Percentiles rank a stretch among this genome's conserved stretches.
phyloP scores from a whole-genome alignment of 495 filamentous ascomycete genomes.

The Penicillium silybi region DNA sequence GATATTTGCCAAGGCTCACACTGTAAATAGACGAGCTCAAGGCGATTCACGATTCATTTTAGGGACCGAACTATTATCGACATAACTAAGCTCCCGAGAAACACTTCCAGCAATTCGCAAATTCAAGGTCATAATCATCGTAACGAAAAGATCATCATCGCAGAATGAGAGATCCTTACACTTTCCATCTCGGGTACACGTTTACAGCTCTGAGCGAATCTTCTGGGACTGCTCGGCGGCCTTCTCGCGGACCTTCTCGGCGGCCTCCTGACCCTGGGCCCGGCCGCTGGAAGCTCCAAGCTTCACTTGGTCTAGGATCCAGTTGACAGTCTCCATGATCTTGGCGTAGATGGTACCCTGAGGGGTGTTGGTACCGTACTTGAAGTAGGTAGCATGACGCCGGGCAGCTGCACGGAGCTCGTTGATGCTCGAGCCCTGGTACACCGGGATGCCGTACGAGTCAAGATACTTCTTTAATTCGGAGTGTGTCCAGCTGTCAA shows the following conservation, averaged over 20 bases:
- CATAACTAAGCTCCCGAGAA: slow-evolving; percentile 2
- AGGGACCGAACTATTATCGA: slow-evolving; percentile 4
- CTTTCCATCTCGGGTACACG: neutral
- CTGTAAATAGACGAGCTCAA: neutral
- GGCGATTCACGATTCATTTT: neutral
- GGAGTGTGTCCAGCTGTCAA: slow-evolving; percentile 77
- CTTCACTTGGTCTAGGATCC: slow-evolving; percentile 57
- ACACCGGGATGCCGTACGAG: slow-evolving; percentile 70
- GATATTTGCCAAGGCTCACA: neutral
- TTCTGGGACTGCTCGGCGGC: slow-evolving; percentile 24
- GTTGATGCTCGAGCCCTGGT: slow-evolving; percentile 65
- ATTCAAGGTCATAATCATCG: slow-evolving; percentile 19
- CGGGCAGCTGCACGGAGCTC: slow-evolving; percentile 64
- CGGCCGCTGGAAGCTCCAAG: slow-evolving; percentile 62
- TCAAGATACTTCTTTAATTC: slow-evolving; percentile 81
- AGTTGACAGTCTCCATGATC: slow-evolving; percentile 55
- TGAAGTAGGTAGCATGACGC: slow-evolving; percentile 70
- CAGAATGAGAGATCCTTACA: neutral
- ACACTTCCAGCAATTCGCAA: neutral
- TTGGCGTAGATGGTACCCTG: slow-evolving; percentile 62
- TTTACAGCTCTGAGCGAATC: slow-evolving; percentile 34
- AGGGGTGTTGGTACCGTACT: slow-evolving; percentile 68
- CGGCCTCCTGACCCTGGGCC: slow-evolving; percentile 51
- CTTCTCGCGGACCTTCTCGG: slow-evolving; percentile 40
- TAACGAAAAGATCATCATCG: slow-evolving; percentile 4